A percentile compares a stretch with the other conserved stretches of the same genome.
phyloP scores from a whole-genome alignment of 331 rosid species.

The Pyrus hybrid region DNA sequence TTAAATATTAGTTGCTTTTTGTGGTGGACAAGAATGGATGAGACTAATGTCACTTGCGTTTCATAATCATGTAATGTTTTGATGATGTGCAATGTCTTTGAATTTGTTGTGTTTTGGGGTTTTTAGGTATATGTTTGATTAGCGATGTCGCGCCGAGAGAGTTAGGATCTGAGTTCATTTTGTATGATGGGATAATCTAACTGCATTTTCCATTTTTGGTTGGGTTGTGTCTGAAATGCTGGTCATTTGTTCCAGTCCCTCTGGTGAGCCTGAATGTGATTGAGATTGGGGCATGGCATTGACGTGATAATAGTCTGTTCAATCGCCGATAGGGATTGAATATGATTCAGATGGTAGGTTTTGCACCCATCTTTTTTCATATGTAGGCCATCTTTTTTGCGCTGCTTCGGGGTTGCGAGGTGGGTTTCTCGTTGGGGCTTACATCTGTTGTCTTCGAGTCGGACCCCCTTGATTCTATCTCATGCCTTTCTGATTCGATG shows the following conservation, averaged over 20 bases:
- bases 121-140: not conserved
- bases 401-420: too few species aligned
- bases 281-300: not conserved
- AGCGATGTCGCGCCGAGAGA: not conserved
- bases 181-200: too few species aligned
- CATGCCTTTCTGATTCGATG: too few species aligned
- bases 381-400: conserved; percentile 27
- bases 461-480: too few species aligned
- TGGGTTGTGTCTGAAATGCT: not conserved
- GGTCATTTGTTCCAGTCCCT: not conserved
- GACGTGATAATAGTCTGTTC: too few species aligned
- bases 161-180: not conserved
- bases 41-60: conserved; percentile 12
- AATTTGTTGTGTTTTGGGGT: not conserved
- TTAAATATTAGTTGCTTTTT: not conserved
- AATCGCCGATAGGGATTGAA: too few species aligned
- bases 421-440: too few species aligned
- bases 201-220: too few species aligned
- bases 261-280: not conserved
- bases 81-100: not conserved
- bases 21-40: conserved; percentile 25
- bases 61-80: not conserved
- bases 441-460: too few species aligned
- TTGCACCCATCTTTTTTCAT: not conserved
- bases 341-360: not conserved